Conservation (phyloP, 2,329 filamentous ascomycete species). For the Stylonectria norvegica region DNA sequence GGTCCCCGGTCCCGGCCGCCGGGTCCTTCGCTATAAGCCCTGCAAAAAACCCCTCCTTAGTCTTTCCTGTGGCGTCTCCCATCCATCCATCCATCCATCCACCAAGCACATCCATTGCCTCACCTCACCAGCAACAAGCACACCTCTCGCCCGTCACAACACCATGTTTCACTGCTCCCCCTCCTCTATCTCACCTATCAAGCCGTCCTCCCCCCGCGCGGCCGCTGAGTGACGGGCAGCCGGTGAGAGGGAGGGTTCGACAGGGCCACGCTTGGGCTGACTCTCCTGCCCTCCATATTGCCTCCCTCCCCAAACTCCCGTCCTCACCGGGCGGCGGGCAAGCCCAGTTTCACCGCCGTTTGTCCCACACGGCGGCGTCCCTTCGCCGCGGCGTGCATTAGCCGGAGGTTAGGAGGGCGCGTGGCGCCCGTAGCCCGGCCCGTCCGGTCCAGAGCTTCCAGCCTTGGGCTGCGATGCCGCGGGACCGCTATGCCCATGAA, state of each 20-base stretch:
- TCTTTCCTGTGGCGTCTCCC: slow-evolving; percentile 2
- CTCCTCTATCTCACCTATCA: slow-evolving; percentile 13
- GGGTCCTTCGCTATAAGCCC: slow-evolving; percentile 11
- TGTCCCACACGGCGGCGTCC: slow-evolving; percentile 11
- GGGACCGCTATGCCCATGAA: no score
- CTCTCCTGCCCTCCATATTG: no score
- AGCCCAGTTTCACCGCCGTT: slow-evolving; percentile 25
- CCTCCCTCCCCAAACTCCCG: no score
- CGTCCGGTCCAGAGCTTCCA: slow-evolving; percentile 19
- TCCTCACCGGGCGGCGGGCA: no score
- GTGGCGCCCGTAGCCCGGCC: slow-evolving; percentile 15
- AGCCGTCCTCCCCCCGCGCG: no score
- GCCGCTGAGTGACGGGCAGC: no score
- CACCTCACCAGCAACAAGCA: no score
- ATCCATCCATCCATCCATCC: slow-evolving; percentile 5
- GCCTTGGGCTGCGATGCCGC: slow-evolving; percentile 10
- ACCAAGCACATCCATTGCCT: slow-evolving; percentile 8
- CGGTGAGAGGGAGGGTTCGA: no score
- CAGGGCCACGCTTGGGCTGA: no score
- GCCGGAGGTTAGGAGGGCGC: slow-evolving; percentile 6
- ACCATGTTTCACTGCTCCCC: slow-evolving; percentile 13
- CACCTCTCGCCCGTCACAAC: no score
- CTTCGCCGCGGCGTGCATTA: slow-evolving; percentile 23
- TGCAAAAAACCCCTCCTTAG: no score
- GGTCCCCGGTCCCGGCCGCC: slow-evolving; percentile 16